phyloP scores from a whole-genome alignment of 2,329 filamentous ascomycete species.

The Diaporthe longicolla region DNA sequence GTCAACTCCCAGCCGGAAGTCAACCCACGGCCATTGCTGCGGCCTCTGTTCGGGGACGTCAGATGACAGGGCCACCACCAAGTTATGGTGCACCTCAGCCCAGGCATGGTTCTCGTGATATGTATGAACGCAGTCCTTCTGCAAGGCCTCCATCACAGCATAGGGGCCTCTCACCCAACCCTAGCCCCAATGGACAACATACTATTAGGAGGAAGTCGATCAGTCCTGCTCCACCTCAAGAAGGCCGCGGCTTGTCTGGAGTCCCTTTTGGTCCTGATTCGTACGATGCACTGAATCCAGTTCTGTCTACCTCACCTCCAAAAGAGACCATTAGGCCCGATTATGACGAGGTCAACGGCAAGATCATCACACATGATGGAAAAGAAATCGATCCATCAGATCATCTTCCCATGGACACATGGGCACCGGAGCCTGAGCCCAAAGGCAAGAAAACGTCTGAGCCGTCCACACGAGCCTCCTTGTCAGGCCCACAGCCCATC shows the following conservation, averaged over 20 bases:
- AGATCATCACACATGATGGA: slow-evolving; percentile 83
- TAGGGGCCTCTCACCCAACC: slow-evolving; percentile 48
- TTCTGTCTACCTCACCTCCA: slow-evolving; percentile 55
- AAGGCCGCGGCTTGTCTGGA: slow-evolving; percentile 68
- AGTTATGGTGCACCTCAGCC: slow-evolving; percentile 49
- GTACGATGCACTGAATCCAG: slow-evolving; percentile 80
- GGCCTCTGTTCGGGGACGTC: slow-evolving; percentile 60
- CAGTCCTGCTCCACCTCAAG: slow-evolving; percentile 74
- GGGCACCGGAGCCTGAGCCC: slow-evolving; percentile 82
- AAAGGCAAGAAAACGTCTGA: slow-evolving; percentile 61
- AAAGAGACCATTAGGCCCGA: slow-evolving; percentile 53
- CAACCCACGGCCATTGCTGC: slow-evolving; percentile 49
- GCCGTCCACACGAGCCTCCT: slow-evolving; percentile 58
- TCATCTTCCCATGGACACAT: slow-evolving; percentile 81
- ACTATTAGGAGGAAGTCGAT: slow-evolving; percentile 80
- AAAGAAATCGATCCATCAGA: slow-evolving; percentile 85
- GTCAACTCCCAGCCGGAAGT: slow-evolving; percentile 48
- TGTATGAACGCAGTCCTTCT: slow-evolving; percentile 58
- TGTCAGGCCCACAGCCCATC: slow-evolving; percentile 67
- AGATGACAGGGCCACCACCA: slow-evolving; percentile 51
- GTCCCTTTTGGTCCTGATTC: slow-evolving; percentile 82
- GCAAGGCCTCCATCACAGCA: slow-evolving; percentile 51
- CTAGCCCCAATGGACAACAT: slow-evolving; percentile 60
- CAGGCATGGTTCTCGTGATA: slow-evolving; percentile 41
- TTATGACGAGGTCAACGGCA: slow-evolving; percentile 70